Conservation (phyloP, 2,329 filamentous ascomycete species). For the Chaetomiaceae sp. region DNA sequence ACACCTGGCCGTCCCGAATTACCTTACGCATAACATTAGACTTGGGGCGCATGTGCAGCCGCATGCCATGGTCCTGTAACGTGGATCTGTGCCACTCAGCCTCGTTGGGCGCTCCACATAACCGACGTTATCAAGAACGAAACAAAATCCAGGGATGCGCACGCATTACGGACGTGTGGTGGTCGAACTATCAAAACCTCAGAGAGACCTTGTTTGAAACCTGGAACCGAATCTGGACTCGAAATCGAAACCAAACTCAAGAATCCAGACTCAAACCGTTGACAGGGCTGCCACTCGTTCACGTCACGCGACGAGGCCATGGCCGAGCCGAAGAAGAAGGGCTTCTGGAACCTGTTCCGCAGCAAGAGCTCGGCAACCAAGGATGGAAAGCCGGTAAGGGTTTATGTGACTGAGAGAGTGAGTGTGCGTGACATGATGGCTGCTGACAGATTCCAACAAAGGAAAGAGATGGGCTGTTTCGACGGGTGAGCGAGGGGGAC, state of each 20-base stretch:
- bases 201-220: too few relatives aligned
- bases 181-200: not conserved
- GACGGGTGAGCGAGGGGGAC: slow-evolving; percentile 34
- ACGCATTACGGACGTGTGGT: not conserved
- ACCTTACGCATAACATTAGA: not conserved
- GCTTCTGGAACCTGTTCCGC: slow-evolving; percentile 48
- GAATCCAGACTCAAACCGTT: too few relatives aligned
- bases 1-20: slow-evolving; percentile 2
- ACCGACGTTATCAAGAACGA: not conserved
- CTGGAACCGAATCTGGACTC: too few relatives aligned
- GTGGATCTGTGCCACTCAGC: slow-evolving; percentile 14
- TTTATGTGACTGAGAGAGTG: too few relatives aligned
- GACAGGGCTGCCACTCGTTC: too few relatives aligned
- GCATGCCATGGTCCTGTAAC: slow-evolving; percentile 14
- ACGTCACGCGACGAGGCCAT: slow-evolving; percentile 1
- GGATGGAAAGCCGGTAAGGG: slow-evolving; percentile 33
- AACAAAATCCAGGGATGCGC: slow-evolving; percentile 5
- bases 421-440: too few relatives aligned
- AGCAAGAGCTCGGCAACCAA: slow-evolving; percentile 40
- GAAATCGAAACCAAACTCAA: too few relatives aligned
- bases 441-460: slow-evolving; percentile 20
- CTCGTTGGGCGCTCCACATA: slow-evolving; percentile 17
- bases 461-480: slow-evolving; percentile 30
- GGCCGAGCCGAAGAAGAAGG: slow-evolving; percentile 36
- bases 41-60: slow-evolving; percentile 3